phyloP scores from a whole-genome alignment of 1,284 basidiomycete genomes.

The Sparassis latifolia region DNA sequence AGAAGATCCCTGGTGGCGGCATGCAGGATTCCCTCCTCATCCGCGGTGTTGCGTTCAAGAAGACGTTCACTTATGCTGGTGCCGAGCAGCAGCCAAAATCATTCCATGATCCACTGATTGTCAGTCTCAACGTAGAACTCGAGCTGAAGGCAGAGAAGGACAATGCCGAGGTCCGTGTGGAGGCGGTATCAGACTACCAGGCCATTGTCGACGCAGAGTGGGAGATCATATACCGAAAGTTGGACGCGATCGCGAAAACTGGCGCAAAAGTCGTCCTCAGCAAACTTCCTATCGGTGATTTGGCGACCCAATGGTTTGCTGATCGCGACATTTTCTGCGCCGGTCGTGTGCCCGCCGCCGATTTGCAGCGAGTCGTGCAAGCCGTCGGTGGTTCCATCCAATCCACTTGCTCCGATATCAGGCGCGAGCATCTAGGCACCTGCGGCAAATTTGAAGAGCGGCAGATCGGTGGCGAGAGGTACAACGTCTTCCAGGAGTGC shows the following conservation, averaged over 20 bases:
- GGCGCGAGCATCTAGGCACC: constrained; percentile 84
- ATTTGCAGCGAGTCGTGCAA: constrained; percentile 92
- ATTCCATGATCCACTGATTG: constrained; percentile 84
- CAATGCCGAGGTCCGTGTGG: constrained; percentile 97
- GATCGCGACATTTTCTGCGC: constrained; percentile 99
- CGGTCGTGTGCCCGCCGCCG: constrained; percentile 87
- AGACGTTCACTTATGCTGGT: constrained; percentile 99
- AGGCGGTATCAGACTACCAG: constrained; percentile 96
- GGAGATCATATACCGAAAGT: constrained; percentile 98
- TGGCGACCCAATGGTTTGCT: constrained; percentile 99
- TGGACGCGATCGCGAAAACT: constrained; percentile 93
- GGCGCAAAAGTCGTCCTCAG: constrained; percentile 97
- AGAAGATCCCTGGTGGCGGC: constrained; percentile 98
- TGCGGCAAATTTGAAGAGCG: constrained; percentile 92
- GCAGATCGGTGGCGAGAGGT: constrained; percentile 96
- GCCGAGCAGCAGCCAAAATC: constrained; percentile 98
- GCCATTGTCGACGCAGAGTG: constrained; percentile 99
- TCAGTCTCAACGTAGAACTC: constrained; percentile 96
- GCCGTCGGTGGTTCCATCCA: constrained; percentile 95
- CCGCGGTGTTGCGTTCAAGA: constrained; percentile 95
- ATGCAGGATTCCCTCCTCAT: constrained; percentile 94
- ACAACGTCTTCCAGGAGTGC: constrained; percentile 94
- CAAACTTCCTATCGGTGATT: constrained; percentile 96
- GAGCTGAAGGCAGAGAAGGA: constrained; percentile 99
- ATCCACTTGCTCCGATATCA: constrained; percentile 92